Evolutionary conservation across 805 yeast species (phyloP), one percentile per base, ranked within the genome.

Genomic region (Wickerhamiella qilinensis): DNA sequence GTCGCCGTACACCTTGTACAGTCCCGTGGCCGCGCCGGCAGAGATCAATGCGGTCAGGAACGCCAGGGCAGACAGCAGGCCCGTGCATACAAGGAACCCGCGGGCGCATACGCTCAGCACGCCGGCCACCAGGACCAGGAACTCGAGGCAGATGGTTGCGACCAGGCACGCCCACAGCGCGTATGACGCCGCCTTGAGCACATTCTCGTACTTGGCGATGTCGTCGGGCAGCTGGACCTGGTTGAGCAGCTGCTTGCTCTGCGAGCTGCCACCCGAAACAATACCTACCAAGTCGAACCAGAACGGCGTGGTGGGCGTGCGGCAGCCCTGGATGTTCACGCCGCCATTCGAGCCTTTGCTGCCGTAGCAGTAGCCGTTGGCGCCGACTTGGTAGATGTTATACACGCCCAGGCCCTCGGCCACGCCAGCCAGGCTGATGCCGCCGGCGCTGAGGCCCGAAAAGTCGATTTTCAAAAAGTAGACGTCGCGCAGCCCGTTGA

Each of bases 351-450:
- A 9, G 24, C 43, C 34, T 42, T 46, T 36, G 40, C 50, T 46
- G 18, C 75, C 77, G 38, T 60, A 48, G 55, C 85, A 77, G 56
- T 72, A 75, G 19, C 78, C 77, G 71, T 78, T 76, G 46, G 72
- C 56, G 28, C 82, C 80, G 25, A 74, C 58, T 14, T 69, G 63
- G 46, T 70, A 71, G 21, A 68, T 59, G 32, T 65, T 67, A 3
- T 69, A 53, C 7, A 73, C 47, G 2, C 69, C 69, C 2, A 63
- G 45, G 4, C 45, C 49, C n/a, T 48, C n/a, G 7, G 20, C 25
- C 5, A 19, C 35, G 8, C n/a, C 12, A 4, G 15, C 11, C 8
- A 32, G 24, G 20, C 17, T 20, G 2, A 37, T 8, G n/a, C 44
- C 44, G 3, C 38, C 38, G 11, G 57, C 43, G 8, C 54, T 41